phyloP scores from a whole-genome alignment of 176 grass and related monocot species.

The Carex kokanica region DNA sequence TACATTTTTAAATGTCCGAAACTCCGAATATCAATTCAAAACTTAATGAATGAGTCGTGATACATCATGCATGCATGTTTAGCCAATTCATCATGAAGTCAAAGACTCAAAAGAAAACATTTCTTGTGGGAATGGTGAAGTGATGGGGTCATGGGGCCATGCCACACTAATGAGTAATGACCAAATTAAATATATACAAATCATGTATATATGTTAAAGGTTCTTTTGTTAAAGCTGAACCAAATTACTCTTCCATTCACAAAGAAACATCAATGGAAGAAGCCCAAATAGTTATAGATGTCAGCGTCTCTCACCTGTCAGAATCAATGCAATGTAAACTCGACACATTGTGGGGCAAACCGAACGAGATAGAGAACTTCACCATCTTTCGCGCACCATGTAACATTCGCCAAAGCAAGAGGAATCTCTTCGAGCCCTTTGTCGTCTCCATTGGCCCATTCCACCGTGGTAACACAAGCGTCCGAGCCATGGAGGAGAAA shows the following conservation, averaged over 20 bases:
- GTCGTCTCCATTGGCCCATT: slow-evolving; percentile 22
- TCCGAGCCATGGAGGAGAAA: slow-evolving; percentile 20
- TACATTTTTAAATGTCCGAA: background rate
- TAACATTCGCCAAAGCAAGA: slow-evolving; percentile 1
- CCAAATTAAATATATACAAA: too few relatives aligned
- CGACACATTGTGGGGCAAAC: background rate
- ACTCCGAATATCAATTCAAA: background rate
- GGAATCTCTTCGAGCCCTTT: slow-evolving; percentile 19
- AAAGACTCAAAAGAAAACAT: background rate
- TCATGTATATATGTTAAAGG: background rate
- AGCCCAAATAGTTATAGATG: background rate
- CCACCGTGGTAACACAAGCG: background rate
- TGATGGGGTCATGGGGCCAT: background rate
- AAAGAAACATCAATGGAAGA: background rate
- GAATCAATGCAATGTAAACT: slow-evolving; percentile 10
- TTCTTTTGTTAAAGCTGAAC: background rate
- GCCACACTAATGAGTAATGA: background rate
- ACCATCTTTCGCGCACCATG: slow-evolving; percentile 7
- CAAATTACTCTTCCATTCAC: background rate
- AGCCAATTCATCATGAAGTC: background rate
- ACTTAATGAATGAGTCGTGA: background rate
- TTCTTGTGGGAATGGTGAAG: slow-evolving; percentile 3
- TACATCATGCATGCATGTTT: background rate
- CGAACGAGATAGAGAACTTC: background rate
- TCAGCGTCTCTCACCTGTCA: background rate